Conservation (phyloP, 768 basidiomycete genomes). For the Candolleomyces efflorescens region DNA sequence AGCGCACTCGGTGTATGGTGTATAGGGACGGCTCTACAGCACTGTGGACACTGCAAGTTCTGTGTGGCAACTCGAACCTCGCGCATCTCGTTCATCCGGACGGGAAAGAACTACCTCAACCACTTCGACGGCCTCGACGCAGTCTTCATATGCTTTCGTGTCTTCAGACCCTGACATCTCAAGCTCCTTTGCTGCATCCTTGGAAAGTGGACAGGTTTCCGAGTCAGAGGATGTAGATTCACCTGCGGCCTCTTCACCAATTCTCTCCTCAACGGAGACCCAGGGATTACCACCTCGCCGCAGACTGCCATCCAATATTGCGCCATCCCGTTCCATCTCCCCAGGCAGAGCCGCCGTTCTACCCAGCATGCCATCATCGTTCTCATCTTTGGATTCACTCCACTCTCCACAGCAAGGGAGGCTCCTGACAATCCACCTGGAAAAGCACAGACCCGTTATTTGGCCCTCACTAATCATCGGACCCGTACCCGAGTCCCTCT, state of each 20-base stretch:
- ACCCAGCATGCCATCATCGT: slow-evolving; percentile 56
- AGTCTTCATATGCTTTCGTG: slow-evolving; percentile 76
- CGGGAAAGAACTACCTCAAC: slow-evolving; percentile 76
- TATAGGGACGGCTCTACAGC: slow-evolving; percentile 71
- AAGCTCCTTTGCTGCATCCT: slow-evolving; percentile 78
- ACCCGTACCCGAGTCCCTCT: slow-evolving; percentile 60
- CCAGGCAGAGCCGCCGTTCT: slow-evolving; percentile 42
- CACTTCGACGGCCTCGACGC: slow-evolving; percentile 70
- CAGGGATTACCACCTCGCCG: slow-evolving; percentile 16
- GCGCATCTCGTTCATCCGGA: slow-evolving; percentile 43
- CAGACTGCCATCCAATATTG: slow-evolving; percentile 23
- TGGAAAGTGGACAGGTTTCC: slow-evolving; percentile 69
- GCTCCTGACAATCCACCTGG: slow-evolving; percentile 73
- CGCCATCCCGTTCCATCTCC: slow-evolving; percentile 49
- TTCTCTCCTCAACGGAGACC: slow-evolving; percentile 32
- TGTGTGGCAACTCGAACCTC: slow-evolving; percentile 80
- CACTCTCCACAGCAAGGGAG: slow-evolving; percentile 56
- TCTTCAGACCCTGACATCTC: slow-evolving; percentile 79
- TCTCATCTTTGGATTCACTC: slow-evolving; percentile 73
- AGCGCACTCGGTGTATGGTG: not conserved
- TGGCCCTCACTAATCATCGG: slow-evolving; percentile 83
- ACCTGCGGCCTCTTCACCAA: slow-evolving; percentile 62
- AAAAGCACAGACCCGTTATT: slow-evolving; percentile 74
- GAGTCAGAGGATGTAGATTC: slow-evolving; percentile 60
- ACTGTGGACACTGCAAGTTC: slow-evolving; percentile 62